These are phyloP conservation scores for Zygotorulaspora florentina DNA, from an alignment of 805 yeast genomes.

Conservation along the genomic window DNA sequence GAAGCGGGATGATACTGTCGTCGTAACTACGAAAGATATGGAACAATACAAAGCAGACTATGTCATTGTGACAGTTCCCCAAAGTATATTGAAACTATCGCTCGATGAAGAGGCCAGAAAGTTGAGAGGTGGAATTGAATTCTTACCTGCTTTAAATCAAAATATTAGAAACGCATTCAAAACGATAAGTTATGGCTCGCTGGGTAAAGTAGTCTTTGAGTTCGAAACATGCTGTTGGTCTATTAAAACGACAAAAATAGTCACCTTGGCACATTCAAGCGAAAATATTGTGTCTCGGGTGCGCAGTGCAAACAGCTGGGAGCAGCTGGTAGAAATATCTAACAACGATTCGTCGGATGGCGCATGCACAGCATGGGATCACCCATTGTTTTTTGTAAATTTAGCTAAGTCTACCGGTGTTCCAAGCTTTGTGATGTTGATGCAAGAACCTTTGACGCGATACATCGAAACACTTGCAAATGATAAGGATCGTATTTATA, in stretches of 20 bases:
- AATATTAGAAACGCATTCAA: slow-evolving; percentile 42
- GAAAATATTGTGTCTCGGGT: slow-evolving; percentile 16
- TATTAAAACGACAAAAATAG: slow-evolving; percentile 46
- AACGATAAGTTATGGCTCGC: slow-evolving; percentile 55
- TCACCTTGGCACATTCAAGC: slow-evolving; percentile 38
- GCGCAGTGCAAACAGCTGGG: slow-evolving; percentile 19
- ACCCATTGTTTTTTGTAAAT: slow-evolving; percentile 61
- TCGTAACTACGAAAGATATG: slow-evolving; percentile 37
- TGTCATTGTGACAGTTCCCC: slow-evolving; percentile 72
- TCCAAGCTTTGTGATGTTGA: slow-evolving; percentile 59
- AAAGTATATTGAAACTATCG: slow-evolving; percentile 54
- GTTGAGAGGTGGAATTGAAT: slow-evolving; percentile 44
- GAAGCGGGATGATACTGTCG: slow-evolving; percentile 28
- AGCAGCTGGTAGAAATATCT: slow-evolving; percentile 13
- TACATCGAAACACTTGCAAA: slow-evolving; percentile 47
- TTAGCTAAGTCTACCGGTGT: slow-evolving; percentile 44
- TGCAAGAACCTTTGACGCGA: slow-evolving; percentile 72
- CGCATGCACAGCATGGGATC: slow-evolving; percentile 39
- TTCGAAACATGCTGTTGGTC: slow-evolving; percentile 63
- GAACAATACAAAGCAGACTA: slow-evolving; percentile 44
- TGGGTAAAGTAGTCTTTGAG: slow-evolving; percentile 72
- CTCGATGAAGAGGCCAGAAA: slow-evolving; percentile 11
- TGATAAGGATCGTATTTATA: slow-evolving; percentile 52
- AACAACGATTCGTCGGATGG: slow-evolving; percentile 1
- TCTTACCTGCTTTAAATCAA: slow-evolving; percentile 54